Evolutionary conservation across 1,284 basidiomycete species (phyloP).

Genomic region (Stereum hirsutum): DNA sequence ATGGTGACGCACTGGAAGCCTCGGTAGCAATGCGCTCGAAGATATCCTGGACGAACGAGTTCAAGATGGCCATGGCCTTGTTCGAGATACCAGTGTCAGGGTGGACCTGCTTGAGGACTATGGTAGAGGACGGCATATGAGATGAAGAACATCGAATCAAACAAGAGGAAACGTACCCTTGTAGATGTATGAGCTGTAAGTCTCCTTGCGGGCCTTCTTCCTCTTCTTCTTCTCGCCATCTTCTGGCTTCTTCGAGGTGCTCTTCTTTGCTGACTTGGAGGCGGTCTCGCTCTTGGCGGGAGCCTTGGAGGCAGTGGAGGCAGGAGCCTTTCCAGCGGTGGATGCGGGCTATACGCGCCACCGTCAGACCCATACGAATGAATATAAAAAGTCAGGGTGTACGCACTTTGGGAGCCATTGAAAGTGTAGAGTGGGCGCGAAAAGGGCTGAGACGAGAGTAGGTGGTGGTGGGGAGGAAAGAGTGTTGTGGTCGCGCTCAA

Average conservation of each 20-base stretch:
- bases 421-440: no score
- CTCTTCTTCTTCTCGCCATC: slow-evolving; percentile 49
- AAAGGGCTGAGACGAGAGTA: no score
- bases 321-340: slow-evolving; percentile 77
- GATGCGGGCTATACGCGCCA: slow-evolving; percentile 81
- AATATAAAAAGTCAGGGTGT: no score
- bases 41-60: slow-evolving; percentile 71
- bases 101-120: slow-evolving; percentile 62
- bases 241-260: slow-evolving; percentile 15
- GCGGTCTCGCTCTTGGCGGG: slow-evolving; percentile 23
- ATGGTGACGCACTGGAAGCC: slow-evolving; percentile 43
- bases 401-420: no score
- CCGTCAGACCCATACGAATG: no score
- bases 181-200: slow-evolving; percentile 62
- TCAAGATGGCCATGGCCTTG: slow-evolving; percentile 70
- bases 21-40: slow-evolving; percentile 67
- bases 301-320: slow-evolving; percentile 68
- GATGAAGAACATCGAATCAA: not conserved
- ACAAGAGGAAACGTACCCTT: slow-evolving; percentile 35
- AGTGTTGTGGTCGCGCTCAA: no score
- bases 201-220: slow-evolving; percentile 51
- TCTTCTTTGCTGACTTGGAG: slow-evolving; percentile 22
- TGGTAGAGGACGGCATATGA: not conserved
- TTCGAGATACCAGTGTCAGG: slow-evolving; percentile 71
- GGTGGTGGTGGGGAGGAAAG: no score